Evolutionary conservation across 495 filamentous ascomycete genomes (phyloP), one percentile per base, ranked within the genome.

Genomic region (Thermochaetoides thermophila): DNA sequence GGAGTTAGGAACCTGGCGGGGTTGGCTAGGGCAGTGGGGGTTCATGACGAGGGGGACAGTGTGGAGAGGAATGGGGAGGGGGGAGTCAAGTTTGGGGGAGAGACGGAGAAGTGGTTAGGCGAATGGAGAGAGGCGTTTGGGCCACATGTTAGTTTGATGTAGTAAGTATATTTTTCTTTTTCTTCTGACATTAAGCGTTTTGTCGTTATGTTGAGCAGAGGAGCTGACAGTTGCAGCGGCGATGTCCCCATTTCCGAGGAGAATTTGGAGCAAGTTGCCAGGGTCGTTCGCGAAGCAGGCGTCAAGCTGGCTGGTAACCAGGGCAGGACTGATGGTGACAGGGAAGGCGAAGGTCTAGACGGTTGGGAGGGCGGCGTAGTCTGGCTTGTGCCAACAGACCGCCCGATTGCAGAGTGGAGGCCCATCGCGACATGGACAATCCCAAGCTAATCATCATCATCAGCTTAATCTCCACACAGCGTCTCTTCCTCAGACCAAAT

Each of bases 101-200:
- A 41, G 43, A 49, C 48, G 38, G 21, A 41, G 33, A 34, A 34
- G 35, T 50, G 46, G 37, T 21, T 53, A 31, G 29, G 28, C n/a
- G 17, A 25, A 27, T 55, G 52, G 52, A 11, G 31, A 16, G 11
- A 17, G 28, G 44, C 18, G 14, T 55, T 34, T 38, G 49, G 42
- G 19, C 46, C 49, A 25, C 52, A 55, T 36, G 31, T 55, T 18
- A 52, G 49, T 35, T 31, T 55, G 39, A 42, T 50, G 30, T 55
- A 55, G 51, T 55, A 34, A 40, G 51, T 50, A 7, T 13, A 28
- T 5, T 15, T 12, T 29, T 20, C 1, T 27, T 28, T 19, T n/a
- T 15, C 1, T 22, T 1, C 17, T 11, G 11, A 24, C 21, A 24
- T 11, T 24, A 6, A 24, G 11, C 21, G n/a, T 24, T 6, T 24